Percentiles rank a stretch among this genome's conserved stretches.
phyloP scores from a whole-genome alignment of 2,329 filamentous ascomycete species.

The Monascus ruber region DNA sequence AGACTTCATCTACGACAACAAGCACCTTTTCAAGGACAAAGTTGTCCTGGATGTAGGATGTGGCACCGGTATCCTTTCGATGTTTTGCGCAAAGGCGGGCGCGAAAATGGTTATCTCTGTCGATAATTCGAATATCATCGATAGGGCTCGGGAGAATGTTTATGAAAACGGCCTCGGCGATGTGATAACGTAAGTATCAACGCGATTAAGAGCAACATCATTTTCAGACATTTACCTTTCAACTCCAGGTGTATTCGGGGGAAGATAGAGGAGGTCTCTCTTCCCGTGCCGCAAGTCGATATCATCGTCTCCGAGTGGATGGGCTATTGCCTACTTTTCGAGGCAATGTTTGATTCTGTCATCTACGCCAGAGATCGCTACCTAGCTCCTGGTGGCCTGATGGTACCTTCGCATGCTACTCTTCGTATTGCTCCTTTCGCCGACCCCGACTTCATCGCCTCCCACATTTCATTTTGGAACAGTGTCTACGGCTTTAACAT shows the following conservation, averaged over 20 bases:
- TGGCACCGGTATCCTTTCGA: constrained; percentile 72
- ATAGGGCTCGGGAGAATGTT: constrained; percentile 74
- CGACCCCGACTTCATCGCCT: constrained; percentile 64
- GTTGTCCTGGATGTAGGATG: constrained; percentile 86
- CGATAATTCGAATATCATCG: constrained; percentile 82
- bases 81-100: constrained; percentile 88
- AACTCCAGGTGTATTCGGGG: constrained; percentile 55
- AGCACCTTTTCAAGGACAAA: constrained; percentile 75
- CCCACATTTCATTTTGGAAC: constrained; percentile 76
- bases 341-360: constrained; percentile 91
- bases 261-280: constrained; percentile 73
- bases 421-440: constrained; percentile 72
- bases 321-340: constrained; percentile 87
- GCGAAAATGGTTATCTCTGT: constrained; percentile 80
- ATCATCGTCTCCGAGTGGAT: constrained; percentile 98
- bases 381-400: constrained; percentile 64
- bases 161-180: constrained; percentile 66
- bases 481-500: constrained; percentile 94
- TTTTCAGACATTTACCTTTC: constrained; percentile 2
- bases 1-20: constrained; percentile 90
- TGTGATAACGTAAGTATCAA: constrained; percentile 50
- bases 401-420: constrained; percentile 77
- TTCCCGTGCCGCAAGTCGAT: constrained; percentile 73
- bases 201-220: background rate
- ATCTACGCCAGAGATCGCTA: constrained; percentile 81